phyloP scores from a whole-genome alignment of 148 eudicot species.

The Nepenthes mirabilis region DNA sequence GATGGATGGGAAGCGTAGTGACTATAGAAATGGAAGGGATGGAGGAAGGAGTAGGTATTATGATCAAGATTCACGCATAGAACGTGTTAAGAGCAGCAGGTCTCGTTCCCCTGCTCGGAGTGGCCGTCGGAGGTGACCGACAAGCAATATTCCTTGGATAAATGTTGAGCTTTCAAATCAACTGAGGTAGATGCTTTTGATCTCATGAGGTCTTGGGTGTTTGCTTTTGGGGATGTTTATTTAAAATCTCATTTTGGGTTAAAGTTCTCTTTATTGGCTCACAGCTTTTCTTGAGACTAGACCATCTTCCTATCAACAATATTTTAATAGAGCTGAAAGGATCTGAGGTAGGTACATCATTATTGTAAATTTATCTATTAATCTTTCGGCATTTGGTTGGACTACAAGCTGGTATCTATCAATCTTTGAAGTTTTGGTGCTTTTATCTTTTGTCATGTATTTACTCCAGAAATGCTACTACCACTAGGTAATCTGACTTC shows the following conservation, averaged over 20 bases:
- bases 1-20: slow-evolving; percentile 30
- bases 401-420: too few relatives aligned
- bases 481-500: too few relatives aligned
- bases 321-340: slow-evolving; percentile 23
- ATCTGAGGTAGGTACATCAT: slow-evolving; percentile 32
- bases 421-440: too few relatives aligned
- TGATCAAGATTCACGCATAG: slow-evolving; percentile 24
- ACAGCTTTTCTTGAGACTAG: slow-evolving; percentile 30
- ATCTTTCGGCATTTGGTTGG: not conserved
- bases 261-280: slow-evolving; percentile 28
- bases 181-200: slow-evolving; percentile 36
- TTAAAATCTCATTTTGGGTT: slow-evolving; percentile 17
- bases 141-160: slow-evolving; percentile 21
- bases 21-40: slow-evolving; percentile 53
- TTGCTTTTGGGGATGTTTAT: slow-evolving; percentile 11
- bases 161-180: slow-evolving; percentile 18
- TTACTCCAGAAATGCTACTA: too few relatives aligned
- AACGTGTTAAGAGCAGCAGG: slow-evolving; percentile 62
- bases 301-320: slow-evolving; percentile 27
- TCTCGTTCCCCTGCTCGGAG: slow-evolving; percentile 59
- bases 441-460: too few relatives aligned
- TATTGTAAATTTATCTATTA: not conserved
- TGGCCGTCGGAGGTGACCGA: slow-evolving; percentile 42
- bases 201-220: slow-evolving; percentile 20
- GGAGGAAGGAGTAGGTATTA: slow-evolving; percentile 56